Evolutionary conservation across 331 rosid species (phyloP), one percentile per base, ranked within the genome.

Genomic region (Cydonia oblonga): DNA sequence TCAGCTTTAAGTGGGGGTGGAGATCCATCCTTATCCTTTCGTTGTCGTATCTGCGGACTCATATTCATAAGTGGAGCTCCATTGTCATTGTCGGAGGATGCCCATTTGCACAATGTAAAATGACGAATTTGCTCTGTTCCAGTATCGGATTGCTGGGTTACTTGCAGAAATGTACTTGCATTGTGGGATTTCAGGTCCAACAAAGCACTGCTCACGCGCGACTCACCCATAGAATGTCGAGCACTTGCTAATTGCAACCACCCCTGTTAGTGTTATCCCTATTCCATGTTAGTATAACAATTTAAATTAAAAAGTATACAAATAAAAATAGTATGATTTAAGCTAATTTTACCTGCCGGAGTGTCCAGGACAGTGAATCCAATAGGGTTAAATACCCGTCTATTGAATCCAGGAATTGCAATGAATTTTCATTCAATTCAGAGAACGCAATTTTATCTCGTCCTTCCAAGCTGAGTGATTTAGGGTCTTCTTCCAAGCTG

Each of bases 211-310:
- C 80, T 95, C 64, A 91, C 73, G 10, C 97, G 96, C 6, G 88
- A 85, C 22, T 83, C 82, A 51, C 97, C 99, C 99, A 91, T 95
- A 63, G 99, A 91, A 82, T 87, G 87, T 38, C 93, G 84, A 52
- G 96, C 97, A 79, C 96, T 86, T 1, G 97, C 96, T 64, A 95
- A 80, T 23, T 95, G 97, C 66, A 91, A 59, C 99, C 97, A 95
- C 56, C 96, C 99, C 99, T 95, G 84, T 60, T 58, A 32, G 56
- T 74, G 15, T 11, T 13, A 56, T 74, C 15, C 77, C 64, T 53
- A 32, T 19, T 67, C 62, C 10, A 16, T 30, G 44, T 66, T 46
- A 32, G 24, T 19, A 24, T 26, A 12, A 77, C 22, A 57, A 29
- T 18, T n/a, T n/a, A 35, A 66, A 12, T 14, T 0, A 26, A 51